Evolutionary conservation across 371 early-diverging fungal species (phyloP), one percentile per base, ranked within the genome.

Genomic region (Rhizomucor pusillus): DNA sequence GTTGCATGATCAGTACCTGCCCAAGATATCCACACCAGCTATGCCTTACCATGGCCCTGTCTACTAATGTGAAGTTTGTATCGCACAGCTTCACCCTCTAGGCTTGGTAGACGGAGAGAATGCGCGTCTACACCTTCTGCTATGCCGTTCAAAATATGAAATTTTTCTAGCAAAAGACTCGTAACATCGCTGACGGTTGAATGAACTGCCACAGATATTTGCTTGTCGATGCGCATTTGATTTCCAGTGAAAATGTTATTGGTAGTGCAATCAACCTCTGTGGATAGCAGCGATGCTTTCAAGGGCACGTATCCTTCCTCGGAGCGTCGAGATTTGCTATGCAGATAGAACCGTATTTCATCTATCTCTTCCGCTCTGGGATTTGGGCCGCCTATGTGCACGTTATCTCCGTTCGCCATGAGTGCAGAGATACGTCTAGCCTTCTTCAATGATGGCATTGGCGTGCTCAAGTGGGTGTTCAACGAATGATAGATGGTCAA

Each of bases 401-500:
- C 47, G 40, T 50, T 60, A 1, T 65, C 69, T 22, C 43, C 41
- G 24, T 48, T 63, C 1, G 52, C 54, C 73, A 75, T 73, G 24
- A 75, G 39, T n/a, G 69, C 70, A 2, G 79, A 79, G 9, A 79
- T 79, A 20, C 79, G 73, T 36, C 73, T 60, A 5, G 75, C 75
- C 25, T 75, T 73, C 43, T 67, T 75, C 25, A 67, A 46, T 0
- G 72, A 71, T 6, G 81, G 81, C 67, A 80, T 60, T 0, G 81
- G 81, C 12, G 75, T 76, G 7, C 71, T 80, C 40, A 76, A 57
- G 56, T 75, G 77, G 2, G 65, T 66, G 2, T 71, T 80, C 22
- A 80, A 60, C 10, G 81, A 74, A 39, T 73, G 69, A 43, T 75
- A 80, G 29, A 80, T 80, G n/a, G 76, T 52, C 48, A 80, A 65